These are phyloP conservation scores for Apiosordaria backusii DNA, from an alignment of 495 filamentous ascomycete genomes.

Conservation along the genomic window DNA sequence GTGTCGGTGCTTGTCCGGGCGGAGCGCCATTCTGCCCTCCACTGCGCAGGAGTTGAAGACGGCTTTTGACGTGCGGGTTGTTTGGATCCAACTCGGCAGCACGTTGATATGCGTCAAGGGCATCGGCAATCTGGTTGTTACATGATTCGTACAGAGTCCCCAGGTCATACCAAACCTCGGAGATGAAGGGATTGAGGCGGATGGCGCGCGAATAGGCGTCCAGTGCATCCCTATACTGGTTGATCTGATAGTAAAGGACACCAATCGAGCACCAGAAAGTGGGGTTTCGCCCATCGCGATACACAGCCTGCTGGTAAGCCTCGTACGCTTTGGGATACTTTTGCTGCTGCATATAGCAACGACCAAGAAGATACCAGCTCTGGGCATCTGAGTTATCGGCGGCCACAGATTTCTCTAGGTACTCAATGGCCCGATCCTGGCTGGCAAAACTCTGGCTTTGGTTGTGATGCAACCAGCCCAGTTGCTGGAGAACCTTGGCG, in stretches of 20 bases:
- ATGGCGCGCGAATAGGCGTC: constrained; percentile 99
- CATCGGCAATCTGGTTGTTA: constrained; percentile 97
- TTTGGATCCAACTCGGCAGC: constrained; percentile 89
- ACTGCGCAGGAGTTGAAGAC: constrained; percentile 77
- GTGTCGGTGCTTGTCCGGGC: constrained; percentile 49
- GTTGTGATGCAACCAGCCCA: constrained; percentile 97
- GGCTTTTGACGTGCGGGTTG: constrained; percentile 95
- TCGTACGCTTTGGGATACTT: constrained; percentile 99
- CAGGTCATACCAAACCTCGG: constrained; percentile 98
- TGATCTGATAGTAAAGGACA: constrained; percentile 99
- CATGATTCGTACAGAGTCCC: constrained; percentile 98
- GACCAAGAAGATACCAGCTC: constrained; percentile 96
- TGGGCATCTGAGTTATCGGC: constrained; percentile 93
- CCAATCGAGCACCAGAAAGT: constrained; percentile 99
- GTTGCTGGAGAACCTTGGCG: constrained; percentile 95
- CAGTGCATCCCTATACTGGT: constrained; percentile 97
- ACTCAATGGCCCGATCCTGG: constrained; percentile 95
- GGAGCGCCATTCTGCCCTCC: constrained; percentile 69
- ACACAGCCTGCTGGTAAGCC: constrained; percentile 98
- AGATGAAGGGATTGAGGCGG: constrained; percentile 96
- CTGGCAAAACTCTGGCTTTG: constrained; percentile 83
- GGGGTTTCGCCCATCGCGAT: constrained; percentile 95
- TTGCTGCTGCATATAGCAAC: constrained; percentile 99
- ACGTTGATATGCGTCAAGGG: constrained; percentile 90
- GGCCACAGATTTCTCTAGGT: constrained; percentile 92